Base-by-base conservation (phyloP, 345 rosid genomes). In the Mercurialis annua region DNA sequence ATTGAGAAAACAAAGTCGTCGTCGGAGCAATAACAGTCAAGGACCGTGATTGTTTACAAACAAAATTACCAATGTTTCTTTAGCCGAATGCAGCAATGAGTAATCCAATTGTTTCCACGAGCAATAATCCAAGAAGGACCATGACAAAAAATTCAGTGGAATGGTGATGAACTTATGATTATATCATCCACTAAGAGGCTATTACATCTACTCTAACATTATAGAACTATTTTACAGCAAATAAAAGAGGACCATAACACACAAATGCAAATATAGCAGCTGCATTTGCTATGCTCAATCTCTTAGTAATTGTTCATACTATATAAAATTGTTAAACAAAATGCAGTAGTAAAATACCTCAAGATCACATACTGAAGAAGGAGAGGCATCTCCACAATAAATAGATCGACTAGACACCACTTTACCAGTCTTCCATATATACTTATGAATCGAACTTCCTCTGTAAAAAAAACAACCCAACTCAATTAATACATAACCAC, bases 391-490 rank as follows among this genome's bases (percentile, higher is more conserved):
- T n/a, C 44, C 72, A 30, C 73, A 74, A 49, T 69, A 54, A 40
- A 68, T 16, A 48, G 73, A 74, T 74, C 73, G 77, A 73, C 27
- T 26, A 18, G 62, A 44, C n/a, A 49, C 20, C 14, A 49, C 14
- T 48, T 50, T 59, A 51, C 56, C 53, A 24, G 10, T 66, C 67
- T 16, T 73, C 71, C 76, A 60, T 23, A 74, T 47, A 47, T 62
- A 74, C 51, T 49, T 74, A 30, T 74, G 77, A 68, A 74, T 55
- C 16, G 69, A 68, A 64, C 65, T 58, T 48, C 69, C 77, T 56
- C 77, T 74, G 62, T n/a, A 56, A 63, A 16, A 15, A 18, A 8
- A 40, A 47, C n/a, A 27, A 33, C 56, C 20, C 21, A 1, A 71
- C 7, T 63, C 9, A 18, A 44, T 48, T 40, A 38, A 29, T 12